Percentiles rank a stretch among this genome's conserved stretches.
phyloP scores from a whole-genome alignment of 768 basidiomycete species.

The Termitomyces sp. region DNA sequence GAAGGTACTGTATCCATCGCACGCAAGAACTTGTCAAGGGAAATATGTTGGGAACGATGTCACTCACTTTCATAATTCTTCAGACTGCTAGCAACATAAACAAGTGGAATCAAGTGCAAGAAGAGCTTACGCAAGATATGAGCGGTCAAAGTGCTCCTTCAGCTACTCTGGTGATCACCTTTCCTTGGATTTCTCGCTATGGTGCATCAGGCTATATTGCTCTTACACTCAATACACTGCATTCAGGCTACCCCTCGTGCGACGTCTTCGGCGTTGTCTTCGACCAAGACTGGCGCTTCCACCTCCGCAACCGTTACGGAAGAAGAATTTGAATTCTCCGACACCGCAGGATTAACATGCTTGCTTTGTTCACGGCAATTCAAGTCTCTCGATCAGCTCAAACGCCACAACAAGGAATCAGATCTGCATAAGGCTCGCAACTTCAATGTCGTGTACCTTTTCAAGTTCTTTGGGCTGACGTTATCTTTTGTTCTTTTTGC shows the following conservation, averaged over 20 bases:
- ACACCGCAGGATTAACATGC: constrained; percentile 73
- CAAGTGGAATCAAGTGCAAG: constrained; percentile 97
- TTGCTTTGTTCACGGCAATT: constrained; percentile 92
- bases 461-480: constrained; percentile 29
- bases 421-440: constrained; percentile 88
- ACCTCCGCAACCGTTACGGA: constrained; percentile 34
- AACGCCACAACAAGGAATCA: constrained; percentile 90
- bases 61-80: constrained; percentile 13
- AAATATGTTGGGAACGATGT: constrained; percentile 3
- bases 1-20: constrained; percentile 52
- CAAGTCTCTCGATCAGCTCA: constrained; percentile 82
- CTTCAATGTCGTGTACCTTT: constrained; percentile 36
- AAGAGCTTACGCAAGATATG: constrained; percentile 64
- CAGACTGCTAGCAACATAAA: constrained; percentile 88
- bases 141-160: constrained; percentile 22
- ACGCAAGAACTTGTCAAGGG: constrained; percentile 2
- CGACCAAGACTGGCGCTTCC: constrained; percentile 12
- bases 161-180: constrained; percentile 33
- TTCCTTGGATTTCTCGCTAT: constrained; percentile 26
- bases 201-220: constrained; percentile 22
- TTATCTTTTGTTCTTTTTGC: constrained; percentile 24
- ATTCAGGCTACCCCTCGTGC: constrained; percentile 26
- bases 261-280: constrained; percentile 19
- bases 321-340: constrained; percentile 80
- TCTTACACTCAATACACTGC: constrained; percentile 26